Base-by-base conservation (phyloP, 176 grass and related monocot genomes). In the Avena insularis region DNA sequence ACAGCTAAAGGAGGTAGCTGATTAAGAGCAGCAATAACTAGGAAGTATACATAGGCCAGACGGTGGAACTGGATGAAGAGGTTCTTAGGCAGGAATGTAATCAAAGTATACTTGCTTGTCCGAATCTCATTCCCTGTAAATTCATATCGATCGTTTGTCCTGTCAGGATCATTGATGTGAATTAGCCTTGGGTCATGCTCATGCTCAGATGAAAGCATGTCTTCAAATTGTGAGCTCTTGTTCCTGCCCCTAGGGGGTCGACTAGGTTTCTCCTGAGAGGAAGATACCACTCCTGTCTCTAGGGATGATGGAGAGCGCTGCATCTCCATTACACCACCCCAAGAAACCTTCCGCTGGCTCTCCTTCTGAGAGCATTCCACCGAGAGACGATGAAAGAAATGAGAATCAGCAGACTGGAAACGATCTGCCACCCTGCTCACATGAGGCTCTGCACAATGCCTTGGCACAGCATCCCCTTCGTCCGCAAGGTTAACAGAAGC, bases 1-100 rank as follows among this genome's bases (percentile, higher is more conserved):
- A 99, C 97, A 78, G 97, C 97, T 80, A 99, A 87, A 79, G 97
- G 97, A 87, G 97, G 97, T 59, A 99, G 94, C 87, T 99, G 97
- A 68, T 99, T 99, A 79, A 99, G 89, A 82, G 94, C 97, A 86
- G 97, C 97, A 86, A 99, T 99, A 70, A 92, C 97, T 63, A 99
- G 91, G 87, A 99, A 99, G 83, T 99, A 99, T 77, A 99, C 82
- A 76, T 99, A 99, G 65, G 97, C 97, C 57, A 99, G 58, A 56
- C 97, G 79, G 84, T 99, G 97, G 86, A 99, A 99, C 66, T 99
- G 97, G 69, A 91, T 99, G 91, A 99, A 99, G 84, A 99, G 87
- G 85, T 99, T 99, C 87, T 99, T 99, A 20, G 97, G 97, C 83
- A 99, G 74, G 79, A 99, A 99, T 16, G 97, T 99, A 56, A 99